A percentile compares a stretch with the other conserved stretches of the same genome.
These are phyloP conservation scores for Aureococcus anophagefferens DNA, from an alignment of 108 stramenopile species.

Conservation along the genomic window DNA sequence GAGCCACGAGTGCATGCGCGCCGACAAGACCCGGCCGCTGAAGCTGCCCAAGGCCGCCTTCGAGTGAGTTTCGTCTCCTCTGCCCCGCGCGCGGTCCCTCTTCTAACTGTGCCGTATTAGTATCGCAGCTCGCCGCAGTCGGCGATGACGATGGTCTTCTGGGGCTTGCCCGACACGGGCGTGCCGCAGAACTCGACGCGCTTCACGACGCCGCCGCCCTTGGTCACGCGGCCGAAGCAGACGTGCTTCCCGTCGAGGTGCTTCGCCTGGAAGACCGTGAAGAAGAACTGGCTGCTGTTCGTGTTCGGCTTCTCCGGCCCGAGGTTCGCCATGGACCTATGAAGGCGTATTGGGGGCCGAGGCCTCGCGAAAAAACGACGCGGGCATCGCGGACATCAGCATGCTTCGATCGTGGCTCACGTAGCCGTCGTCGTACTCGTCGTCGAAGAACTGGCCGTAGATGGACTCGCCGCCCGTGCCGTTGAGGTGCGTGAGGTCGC, in stretches of 20 bases:
- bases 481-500: slow-evolving; percentile 84
- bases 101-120: too few species aligned
- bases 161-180: slow-evolving; percentile 42
- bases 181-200: slow-evolving; percentile 71
- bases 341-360: too few species aligned
- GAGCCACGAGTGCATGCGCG: too few species aligned
- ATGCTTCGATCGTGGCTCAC: slow-evolving; percentile 29
- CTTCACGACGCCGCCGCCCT: slow-evolving; percentile 78
- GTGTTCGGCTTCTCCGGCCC: slow-evolving; percentile 72
- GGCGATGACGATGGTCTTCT: slow-evolving; percentile 54
- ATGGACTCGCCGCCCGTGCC: too few species aligned
- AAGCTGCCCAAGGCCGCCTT: too few species aligned
- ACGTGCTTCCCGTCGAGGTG: slow-evolving; percentile 97
- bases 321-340: slow-evolving; percentile 82
- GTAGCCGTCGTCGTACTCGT: slow-evolving; percentile 25
- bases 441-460: slow-evolving; percentile 72
- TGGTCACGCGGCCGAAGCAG: slow-evolving; percentile 88
- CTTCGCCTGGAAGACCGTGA: slow-evolving; percentile 77
- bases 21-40: too few species aligned
- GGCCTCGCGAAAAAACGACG: too few species aligned
- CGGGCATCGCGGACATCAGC: too few species aligned
- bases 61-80: too few species aligned
- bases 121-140: slow-evolving; percentile 79
- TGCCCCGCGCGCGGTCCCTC: too few species aligned
- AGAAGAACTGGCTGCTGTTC: slow-evolving; percentile 89